phyloP scores from a whole-genome alignment of 2,329 filamentous ascomycete species.

The Alternaria panax region DNA sequence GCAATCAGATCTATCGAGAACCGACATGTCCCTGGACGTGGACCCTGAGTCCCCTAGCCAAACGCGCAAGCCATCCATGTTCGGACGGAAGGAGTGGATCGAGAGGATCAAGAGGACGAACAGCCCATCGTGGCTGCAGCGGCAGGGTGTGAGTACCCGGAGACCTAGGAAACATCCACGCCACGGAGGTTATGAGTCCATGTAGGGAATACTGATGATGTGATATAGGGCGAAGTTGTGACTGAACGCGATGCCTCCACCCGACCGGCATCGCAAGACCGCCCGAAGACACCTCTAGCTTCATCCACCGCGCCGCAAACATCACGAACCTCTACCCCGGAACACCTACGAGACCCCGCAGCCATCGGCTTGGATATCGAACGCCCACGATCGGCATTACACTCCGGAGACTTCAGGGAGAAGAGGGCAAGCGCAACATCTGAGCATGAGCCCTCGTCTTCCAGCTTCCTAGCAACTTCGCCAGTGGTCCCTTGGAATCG shows the following conservation, averaged over 20 bases:
- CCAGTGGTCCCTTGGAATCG: slow-evolving; percentile 66
- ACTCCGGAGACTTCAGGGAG: slow-evolving; percentile 68
- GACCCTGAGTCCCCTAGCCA: slow-evolving; percentile 30
- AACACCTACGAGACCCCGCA: slow-evolving; percentile 37
- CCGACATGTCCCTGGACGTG: slow-evolving; percentile 11
- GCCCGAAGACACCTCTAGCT: slow-evolving; percentile 43
- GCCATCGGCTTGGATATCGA: slow-evolving; percentile 67
- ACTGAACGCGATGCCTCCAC: slow-evolving; percentile 20
- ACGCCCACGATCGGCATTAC: slow-evolving; percentile 77
- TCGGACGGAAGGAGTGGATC: slow-evolving; percentile 80
- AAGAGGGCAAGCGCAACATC: slow-evolving; percentile 45
- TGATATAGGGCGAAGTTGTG: slow-evolving; percentile 24
- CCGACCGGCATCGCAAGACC: slow-evolving; percentile 36
- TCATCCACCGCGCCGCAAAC: slow-evolving; percentile 46
- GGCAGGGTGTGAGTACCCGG: slow-evolving; percentile 59
- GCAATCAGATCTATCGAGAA: slow-evolving; percentile 11
- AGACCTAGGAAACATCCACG: not conserved
- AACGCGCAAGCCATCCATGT: slow-evolving; percentile 32
- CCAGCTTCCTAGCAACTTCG: slow-evolving; percentile 54
- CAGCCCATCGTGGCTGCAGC: slow-evolving; percentile 73
- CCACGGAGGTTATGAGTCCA: not conserved
- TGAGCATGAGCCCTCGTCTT: slow-evolving; percentile 19
- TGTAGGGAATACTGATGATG: slow-evolving; percentile 22
- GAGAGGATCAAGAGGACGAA: slow-evolving; percentile 81
- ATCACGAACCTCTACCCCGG: slow-evolving; percentile 42